phyloP scores from a whole-genome alignment of 1,284 basidiomycete genomes.

The Grifola frondosa region DNA sequence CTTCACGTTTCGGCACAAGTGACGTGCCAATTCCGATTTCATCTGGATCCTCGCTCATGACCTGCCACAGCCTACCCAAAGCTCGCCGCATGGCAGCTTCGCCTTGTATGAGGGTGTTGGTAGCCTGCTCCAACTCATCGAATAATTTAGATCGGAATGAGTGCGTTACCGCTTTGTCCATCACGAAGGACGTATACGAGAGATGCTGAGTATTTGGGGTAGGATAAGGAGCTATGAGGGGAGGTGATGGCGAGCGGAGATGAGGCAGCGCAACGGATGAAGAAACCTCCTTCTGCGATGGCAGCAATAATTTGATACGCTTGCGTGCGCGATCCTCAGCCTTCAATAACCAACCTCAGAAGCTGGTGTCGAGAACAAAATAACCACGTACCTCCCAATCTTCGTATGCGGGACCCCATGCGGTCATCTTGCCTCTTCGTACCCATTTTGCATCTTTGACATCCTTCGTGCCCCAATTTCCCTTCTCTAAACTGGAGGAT shows the following conservation, averaged over 20 bases:
- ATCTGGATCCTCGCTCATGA: constrained; percentile 65
- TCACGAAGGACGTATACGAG: constrained; percentile 77
- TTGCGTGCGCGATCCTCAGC: constrained; percentile 78
- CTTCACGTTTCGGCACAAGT: constrained; percentile 67
- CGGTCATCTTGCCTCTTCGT: constrained; percentile 70
- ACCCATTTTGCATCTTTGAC: constrained; percentile 71
- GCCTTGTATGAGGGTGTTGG: constrained; percentile 77
- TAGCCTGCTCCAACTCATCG: constrained; percentile 75
- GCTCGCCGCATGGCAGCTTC: constrained; percentile 70
- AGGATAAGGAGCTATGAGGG: constrained; percentile 62
- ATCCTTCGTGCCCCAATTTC: constrained; percentile 81
- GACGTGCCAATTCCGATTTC: constrained; percentile 29
- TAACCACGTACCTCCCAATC: constrained; percentile 71
- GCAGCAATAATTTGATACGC: constrained; percentile 65
- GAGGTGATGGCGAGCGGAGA: constrained; percentile 45
- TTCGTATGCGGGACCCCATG: constrained; percentile 77
- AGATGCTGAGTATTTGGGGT: constrained; percentile 63
- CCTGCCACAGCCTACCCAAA: constrained; percentile 75
- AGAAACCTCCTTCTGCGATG: constrained; percentile 39
- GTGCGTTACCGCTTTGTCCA: constrained; percentile 80
- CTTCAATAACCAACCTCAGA: constrained; percentile 36
- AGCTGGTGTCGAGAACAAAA: background rate
- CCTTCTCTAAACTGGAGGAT: constrained; percentile 44
- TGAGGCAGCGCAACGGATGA: constrained; percentile 42
- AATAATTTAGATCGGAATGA: constrained; percentile 74